Base-by-base conservation (phyloP, 208 protist genomes). In the Vickermania ingenoplastis region DNA sequence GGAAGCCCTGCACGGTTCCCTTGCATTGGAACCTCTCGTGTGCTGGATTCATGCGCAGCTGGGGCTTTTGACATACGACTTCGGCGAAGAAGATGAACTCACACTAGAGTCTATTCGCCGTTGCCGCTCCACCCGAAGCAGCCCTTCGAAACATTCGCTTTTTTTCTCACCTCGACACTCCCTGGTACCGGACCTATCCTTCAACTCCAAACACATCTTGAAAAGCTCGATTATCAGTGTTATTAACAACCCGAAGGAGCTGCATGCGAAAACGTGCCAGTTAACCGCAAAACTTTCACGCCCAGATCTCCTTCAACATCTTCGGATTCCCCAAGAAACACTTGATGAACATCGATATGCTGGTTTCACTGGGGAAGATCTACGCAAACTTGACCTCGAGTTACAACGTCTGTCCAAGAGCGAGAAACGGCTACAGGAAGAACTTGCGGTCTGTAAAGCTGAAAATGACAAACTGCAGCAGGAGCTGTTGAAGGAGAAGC, bases 41-140 rank as follows among this genome's bases (percentile, higher is more conserved):
- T 31, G 68, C 36, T 82, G 75, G 75, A 65, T 69, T 17, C 30
- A 59, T 13, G 67, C 75, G 0, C 75, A 82, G 30, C 31, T 82
- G 17, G 31, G 68, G 24, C 67, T 67, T 22, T 51, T 79, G 1
- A 30, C 61, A 25, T 48, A 61, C 1, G 54, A 71, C 14, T 11
- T 27, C 14, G 23, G 3, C 25, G 28, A 56, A 21, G 25, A 7
- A 7, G 36, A 45, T 45, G 11, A 45, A 45, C 17, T 45, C 7
- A 45, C 7, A n/a, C 36, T 17, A 17, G 36, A 45, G 17, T 45
- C 36, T n/a, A 45, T 45, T 7, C 36, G 36, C 36, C 36, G 36
- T 17, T 17, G 36, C 36, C 36, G 36, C 17, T 45, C 7, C 36
- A 45, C 36, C 7, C 7, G 36, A 45, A 45, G 17, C 17, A 45